phyloP scores from a whole-genome alignment of 2,329 filamentous ascomycete species.

The Pseudocercospora fijiensis region DNA sequence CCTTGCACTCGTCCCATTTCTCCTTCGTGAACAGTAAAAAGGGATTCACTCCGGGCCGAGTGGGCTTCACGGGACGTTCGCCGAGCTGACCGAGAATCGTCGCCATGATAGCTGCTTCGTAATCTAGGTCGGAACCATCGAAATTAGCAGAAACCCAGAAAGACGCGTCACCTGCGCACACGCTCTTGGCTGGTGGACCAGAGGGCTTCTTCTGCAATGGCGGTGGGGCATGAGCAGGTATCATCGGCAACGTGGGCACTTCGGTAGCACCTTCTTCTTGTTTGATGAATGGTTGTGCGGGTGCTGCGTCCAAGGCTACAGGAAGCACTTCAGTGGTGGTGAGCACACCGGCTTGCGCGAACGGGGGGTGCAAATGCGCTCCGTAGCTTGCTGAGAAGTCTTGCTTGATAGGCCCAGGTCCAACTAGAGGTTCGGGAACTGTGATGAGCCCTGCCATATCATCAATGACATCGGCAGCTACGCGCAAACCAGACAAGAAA shows the following conservation, averaged over 20 bases:
- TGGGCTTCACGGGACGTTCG: constrained; percentile 69
- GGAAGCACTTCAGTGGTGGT: not conserved
- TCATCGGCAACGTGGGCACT: constrained; percentile 3
- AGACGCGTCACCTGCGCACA: constrained; percentile 35
- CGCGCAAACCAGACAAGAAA: constrained; percentile 88
- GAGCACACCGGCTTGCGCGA: not conserved
- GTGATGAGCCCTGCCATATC: constrained; percentile 77
- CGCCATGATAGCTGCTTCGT: constrained; percentile 58
- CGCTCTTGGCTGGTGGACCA: constrained; percentile 32
- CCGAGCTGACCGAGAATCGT: constrained; percentile 65
- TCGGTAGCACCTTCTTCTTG: constrained; percentile 24
- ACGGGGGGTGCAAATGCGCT: not conserved
- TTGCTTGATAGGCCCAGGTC: constrained; percentile 51
- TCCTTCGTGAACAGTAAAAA: constrained; percentile 88
- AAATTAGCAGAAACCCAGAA: constrained; percentile 35
- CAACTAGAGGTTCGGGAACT: constrained; percentile 72
- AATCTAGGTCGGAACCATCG: constrained; percentile 46
- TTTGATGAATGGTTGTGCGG: constrained; percentile 28
- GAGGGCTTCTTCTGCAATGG: constrained; percentile 20
- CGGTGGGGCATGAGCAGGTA: constrained; percentile 1
- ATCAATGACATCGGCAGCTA: constrained; percentile 81
- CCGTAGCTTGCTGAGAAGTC: constrained; percentile 29
- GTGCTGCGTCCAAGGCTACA: not conserved
- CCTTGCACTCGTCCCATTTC: constrained; percentile 61
- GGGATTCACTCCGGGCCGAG: constrained; percentile 74